These are phyloP conservation scores for Gaultheria prostrata DNA, from an alignment of 148 eudicot species.

Conservation along the genomic window DNA sequence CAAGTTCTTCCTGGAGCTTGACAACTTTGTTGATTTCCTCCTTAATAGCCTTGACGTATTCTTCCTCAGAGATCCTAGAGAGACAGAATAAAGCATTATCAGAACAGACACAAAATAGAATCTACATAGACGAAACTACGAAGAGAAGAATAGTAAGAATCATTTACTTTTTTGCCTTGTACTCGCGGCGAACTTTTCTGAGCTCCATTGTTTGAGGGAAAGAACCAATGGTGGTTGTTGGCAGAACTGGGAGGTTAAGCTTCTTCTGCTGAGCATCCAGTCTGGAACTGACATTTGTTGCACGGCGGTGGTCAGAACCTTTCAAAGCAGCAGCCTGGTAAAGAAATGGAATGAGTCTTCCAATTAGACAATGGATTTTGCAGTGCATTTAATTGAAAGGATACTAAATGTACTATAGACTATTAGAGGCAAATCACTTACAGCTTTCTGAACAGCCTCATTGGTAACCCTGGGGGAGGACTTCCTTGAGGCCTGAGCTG, in stretches of 20 bases:
- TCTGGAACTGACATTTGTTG: constrained; percentile 83
- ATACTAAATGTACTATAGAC: neutral
- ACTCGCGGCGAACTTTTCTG: constrained; percentile 93
- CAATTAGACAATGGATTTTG: neutral
- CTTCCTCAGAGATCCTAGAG: constrained; percentile 74
- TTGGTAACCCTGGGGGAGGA: constrained; percentile 89
- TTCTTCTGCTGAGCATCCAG: constrained; percentile 96
- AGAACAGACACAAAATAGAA: neutral
- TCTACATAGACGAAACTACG: neutral
- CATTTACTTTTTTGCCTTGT: constrained; percentile 83
- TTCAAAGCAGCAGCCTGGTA: constrained; percentile 87
- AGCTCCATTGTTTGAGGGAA: constrained; percentile 94
- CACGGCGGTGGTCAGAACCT: constrained; percentile 93
- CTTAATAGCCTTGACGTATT: constrained; percentile 68
- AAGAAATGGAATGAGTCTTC: neutral
- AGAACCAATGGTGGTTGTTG: constrained; percentile 96
- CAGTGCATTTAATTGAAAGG: neutral
- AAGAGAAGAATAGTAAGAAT: neutral
- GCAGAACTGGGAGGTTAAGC: constrained; percentile 90
- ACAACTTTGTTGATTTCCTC: constrained; percentile 90
- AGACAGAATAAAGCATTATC: neutral
- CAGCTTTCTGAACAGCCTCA: constrained; percentile 89
- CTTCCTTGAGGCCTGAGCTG: constrained; percentile 83
- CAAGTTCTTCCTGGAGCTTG: constrained; percentile 91
- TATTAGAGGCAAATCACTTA: constrained; percentile 45